Percentiles rank a stretch among this genome's conserved stretches.
phyloP scores from a whole-genome alignment of 1,284 basidiomycete genomes.

The Taiwanofungus camphoratus region DNA sequence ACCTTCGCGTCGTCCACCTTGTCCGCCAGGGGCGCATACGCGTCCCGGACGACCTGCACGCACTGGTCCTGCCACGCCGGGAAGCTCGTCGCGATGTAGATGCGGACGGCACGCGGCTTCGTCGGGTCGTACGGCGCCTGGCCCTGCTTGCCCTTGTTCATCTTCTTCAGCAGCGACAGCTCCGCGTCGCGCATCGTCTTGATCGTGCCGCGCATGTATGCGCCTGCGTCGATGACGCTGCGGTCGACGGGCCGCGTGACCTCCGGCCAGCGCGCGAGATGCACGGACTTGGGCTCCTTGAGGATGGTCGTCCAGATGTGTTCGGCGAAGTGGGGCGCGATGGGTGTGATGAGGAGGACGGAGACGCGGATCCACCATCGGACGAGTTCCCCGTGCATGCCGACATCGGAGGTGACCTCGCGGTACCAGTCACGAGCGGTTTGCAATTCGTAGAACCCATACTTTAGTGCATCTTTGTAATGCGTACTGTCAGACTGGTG shows the following conservation, averaged over 20 bases:
- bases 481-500: conserved; percentile 59
- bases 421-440: conserved; percentile 94
- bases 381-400: conserved; percentile 85
- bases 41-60: conserved; percentile 70
- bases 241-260: conserved; percentile 52
- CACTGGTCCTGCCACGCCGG: conserved; percentile 91
- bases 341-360: conserved; percentile 78
- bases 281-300: conserved; percentile 72
- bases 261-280: conserved; percentile 78
- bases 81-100: conserved; percentile 90
- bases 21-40: conserved; percentile 56
- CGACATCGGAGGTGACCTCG: conserved; percentile 82
- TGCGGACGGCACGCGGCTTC: conserved; percentile 78
- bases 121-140: conserved; percentile 67
- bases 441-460: conserved; percentile 95
- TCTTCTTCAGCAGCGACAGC: conserved; percentile 69
- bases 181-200: conserved; percentile 93
- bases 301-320: conserved; percentile 84
- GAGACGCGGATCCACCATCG: conserved; percentile 81
- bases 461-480: conserved; percentile 95
- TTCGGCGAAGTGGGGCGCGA: conserved; percentile 95
- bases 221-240: conserved; percentile 64
- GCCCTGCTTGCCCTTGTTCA: conserved; percentile 59
- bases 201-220: conserved; percentile 82
- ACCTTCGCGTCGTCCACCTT: conserved; percentile 84